Base-by-base conservation (phyloP, 31 red algal species). In the Bonnemaisonia californica region DNA sequence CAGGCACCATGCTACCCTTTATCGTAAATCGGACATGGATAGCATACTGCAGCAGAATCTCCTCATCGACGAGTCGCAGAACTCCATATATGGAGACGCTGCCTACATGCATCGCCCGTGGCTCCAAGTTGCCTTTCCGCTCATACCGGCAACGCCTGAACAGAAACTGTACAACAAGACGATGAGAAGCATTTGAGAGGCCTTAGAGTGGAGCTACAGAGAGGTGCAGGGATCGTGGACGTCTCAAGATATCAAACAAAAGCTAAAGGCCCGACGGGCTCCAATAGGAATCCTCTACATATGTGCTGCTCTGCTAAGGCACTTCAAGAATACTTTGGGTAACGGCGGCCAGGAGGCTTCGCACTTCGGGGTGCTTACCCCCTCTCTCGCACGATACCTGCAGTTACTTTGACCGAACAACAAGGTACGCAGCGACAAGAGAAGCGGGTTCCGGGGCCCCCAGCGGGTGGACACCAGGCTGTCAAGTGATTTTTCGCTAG, bases 1-100 rank as follows among this genome's bases (percentile, higher is more conserved):
- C 27, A 36, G 84, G n/a, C 84, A 88, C 28, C 73, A 88, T 45
- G n/a, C 58, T 1, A 88, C 84, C 1, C 70, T 74, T 19, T 37
- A 31, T 22, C 56, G 82, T 19, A 29, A 85, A 7, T 71, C 63
- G 47, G 69, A 54, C 40, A 38, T 33, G 1, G 77, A 82, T 28
- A 1, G 3, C 45, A 27, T 16, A 39, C n/a, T 76, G 2, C 27
- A 83, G 33, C 7, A 21, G 0, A 28, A 31, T 2, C 36, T 88
- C 1, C 2, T 41, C 1, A 45, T 88, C 38, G 34, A 71, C 1
- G 45, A 35, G 0, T 28, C 40, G 7, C 73, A 76, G n/a, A 79
- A 79, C 40, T 88, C 26, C 62, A 18, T 88, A 1, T 88, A 79
- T 34, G 85, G 61, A 1, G 85, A 88, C 27, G 56, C 36, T 8